Conservation (phyloP, 441 rosid species). For the Euphorbia schlechtendalii region DNA sequence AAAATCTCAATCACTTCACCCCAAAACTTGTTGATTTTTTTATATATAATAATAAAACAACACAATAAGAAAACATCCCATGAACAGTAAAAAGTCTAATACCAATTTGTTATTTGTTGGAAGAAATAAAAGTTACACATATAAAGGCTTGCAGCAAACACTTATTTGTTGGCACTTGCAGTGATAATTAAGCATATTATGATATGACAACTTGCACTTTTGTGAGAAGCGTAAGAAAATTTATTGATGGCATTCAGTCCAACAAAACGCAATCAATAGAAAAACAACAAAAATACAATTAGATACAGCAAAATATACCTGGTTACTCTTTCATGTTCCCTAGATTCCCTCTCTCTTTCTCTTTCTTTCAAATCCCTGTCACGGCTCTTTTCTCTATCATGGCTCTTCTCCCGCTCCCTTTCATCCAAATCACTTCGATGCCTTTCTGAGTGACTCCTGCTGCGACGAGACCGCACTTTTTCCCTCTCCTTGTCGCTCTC, state of each 20-base stretch:
- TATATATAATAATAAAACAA: not conserved
- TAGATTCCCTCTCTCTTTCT: slow-evolving; percentile 54
- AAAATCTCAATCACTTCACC: no score
- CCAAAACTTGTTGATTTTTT: no score
- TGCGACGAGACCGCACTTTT: slow-evolving; percentile 47
- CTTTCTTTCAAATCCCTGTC: slow-evolving; percentile 55
- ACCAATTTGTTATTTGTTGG: not conserved
- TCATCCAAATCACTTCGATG: slow-evolving; percentile 49
- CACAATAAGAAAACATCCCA: not conserved
- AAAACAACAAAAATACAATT: not conserved
- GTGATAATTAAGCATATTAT: no score
- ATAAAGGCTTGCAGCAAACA: not conserved
- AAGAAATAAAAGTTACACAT: not conserved
- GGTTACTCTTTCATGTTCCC: slow-evolving; percentile 67
- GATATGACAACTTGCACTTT: no score
- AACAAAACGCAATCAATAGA: not conserved
- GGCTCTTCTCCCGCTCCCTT: slow-evolving; percentile 38
- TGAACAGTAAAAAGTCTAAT: not conserved
- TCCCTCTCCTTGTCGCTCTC: slow-evolving; percentile 39
- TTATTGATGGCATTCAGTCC: not conserved
- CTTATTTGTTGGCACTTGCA: no score
- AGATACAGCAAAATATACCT: slow-evolving; percentile 38
- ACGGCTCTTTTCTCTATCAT: slow-evolving; percentile 37
- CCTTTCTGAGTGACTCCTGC: slow-evolving; percentile 61
- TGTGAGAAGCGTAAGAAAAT: no score